phyloP scores from a whole-genome alignment of 2,329 filamentous ascomycete species.

The Fusarium lyarnte region DNA sequence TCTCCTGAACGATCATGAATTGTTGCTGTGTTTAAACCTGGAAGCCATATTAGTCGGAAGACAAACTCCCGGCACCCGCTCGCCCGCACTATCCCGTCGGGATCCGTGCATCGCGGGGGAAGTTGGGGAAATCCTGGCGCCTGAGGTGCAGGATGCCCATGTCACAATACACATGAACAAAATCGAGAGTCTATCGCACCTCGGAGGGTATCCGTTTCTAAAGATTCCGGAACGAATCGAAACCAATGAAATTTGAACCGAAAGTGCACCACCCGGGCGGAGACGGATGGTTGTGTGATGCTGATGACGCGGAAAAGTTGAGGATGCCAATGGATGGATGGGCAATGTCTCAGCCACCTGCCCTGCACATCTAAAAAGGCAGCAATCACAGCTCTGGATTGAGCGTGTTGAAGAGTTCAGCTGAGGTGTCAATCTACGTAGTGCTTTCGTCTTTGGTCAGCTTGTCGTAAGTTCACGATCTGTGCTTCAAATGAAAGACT shows the following conservation, averaged over 20 bases:
- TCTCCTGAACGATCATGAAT: not conserved
- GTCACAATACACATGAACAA: slow-evolving; percentile 24
- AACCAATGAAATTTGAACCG: slow-evolving; percentile 10
- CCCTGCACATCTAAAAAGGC: not conserved
- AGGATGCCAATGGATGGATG: slow-evolving; percentile 28
- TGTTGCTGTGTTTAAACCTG: not conserved
- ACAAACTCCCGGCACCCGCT: slow-evolving; percentile 38
- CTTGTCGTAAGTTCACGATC: not conserved
- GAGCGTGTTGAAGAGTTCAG: not conserved
- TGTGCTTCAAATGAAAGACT: slow-evolving; percentile 2
- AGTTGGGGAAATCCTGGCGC: slow-evolving; percentile 42
- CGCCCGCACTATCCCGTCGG: slow-evolving; percentile 40
- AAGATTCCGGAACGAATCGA: slow-evolving; percentile 16
- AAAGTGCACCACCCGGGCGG: slow-evolving; percentile 32
- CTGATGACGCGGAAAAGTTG: slow-evolving; percentile 23
- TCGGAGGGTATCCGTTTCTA: slow-evolving; percentile 30
- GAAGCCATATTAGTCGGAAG: not conserved
- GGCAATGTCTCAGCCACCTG: slow-evolving; percentile 34
- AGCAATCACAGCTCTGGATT: slow-evolving; percentile 21
- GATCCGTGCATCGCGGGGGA: slow-evolving; percentile 44
- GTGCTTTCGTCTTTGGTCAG: not conserved
- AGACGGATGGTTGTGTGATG: slow-evolving; percentile 31
- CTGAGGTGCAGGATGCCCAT: slow-evolving; percentile 30
- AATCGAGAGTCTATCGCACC: slow-evolving; percentile 23
- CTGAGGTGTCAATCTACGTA: not conserved